phyloP scores from a whole-genome alignment of 2,329 filamentous ascomycete genomes.

The Trichothecium roseum region DNA sequence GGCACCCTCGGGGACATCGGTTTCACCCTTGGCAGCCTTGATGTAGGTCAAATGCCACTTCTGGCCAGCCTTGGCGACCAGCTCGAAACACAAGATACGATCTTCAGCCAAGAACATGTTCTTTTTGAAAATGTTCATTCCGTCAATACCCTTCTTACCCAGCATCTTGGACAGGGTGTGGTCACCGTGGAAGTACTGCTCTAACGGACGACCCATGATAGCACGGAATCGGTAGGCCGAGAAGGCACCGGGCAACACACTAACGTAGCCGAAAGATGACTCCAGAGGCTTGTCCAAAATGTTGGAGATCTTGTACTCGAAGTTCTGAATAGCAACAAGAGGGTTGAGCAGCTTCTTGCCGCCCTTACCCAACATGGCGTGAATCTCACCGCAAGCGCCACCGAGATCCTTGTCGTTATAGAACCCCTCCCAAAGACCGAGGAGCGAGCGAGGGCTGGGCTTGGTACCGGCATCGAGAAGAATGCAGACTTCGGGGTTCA shows the following conservation, averaged over 20 bases:
- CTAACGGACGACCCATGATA: constrained; percentile 84
- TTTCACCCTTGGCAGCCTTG: constrained; percentile 92
- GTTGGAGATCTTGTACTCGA: constrained; percentile 97
- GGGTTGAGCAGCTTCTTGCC: constrained; percentile 83
- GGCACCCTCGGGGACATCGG: constrained; percentile 86
- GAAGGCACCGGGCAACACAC: constrained; percentile 88
- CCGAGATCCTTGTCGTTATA: constrained; percentile 38
- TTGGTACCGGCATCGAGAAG: constrained; percentile 89
- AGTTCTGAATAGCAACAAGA: constrained; percentile 83
- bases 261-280: constrained; percentile 87
- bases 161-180: constrained; percentile 85
- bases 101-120: constrained; percentile 99
- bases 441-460: constrained; percentile 72
- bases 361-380: constrained; percentile 81
- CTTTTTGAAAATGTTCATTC: constrained; percentile 99
- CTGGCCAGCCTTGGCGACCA: constrained; percentile 88
- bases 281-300: constrained; percentile 91
- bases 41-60: constrained; percentile 97
- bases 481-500: constrained; percentile 89
- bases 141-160: constrained; percentile 92
- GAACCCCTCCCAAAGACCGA: constrained; percentile 81
- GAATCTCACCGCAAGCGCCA: constrained; percentile 55
- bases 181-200: constrained; percentile 96
- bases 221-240: constrained; percentile 89
- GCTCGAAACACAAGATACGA: constrained; percentile 93